Evolutionary conservation across 805 yeast genomes (phyloP), one percentile per base, ranked within the genome.

Genomic region (Yarrowia keelungensis): DNA sequence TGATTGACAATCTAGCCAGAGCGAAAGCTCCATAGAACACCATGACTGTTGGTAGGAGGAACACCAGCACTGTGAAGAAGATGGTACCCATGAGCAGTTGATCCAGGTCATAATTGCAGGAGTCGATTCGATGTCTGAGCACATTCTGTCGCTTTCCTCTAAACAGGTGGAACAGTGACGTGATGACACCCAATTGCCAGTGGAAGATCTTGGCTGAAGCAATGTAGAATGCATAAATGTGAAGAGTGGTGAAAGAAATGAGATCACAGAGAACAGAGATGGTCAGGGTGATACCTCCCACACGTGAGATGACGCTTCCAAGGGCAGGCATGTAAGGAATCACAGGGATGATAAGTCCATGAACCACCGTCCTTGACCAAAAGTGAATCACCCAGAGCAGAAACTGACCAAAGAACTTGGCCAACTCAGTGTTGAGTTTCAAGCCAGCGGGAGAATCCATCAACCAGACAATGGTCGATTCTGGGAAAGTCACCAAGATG

Each of bases 371-470:
- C 19, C 47, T 3, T 10, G 76, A 72, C 89, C 97, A 91, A 70
- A 89, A 85, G 54, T 85, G 85, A 36, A 93, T 82, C 12, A 92
- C 89, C 97, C 98, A 94, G 10, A 90, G 75, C 72, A 91, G 89
- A 59, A 95, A 78, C 69, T 92, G 97, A 43, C 97, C 97, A 76
- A 94, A 83, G 74, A 95, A 96, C 15, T 81, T 83, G 0, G 97
- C 91, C 19, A 95, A 81, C 74, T 92, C 97, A 70, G 87, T 88
- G 76, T 95, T 95, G 66, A 95, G 84, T 75, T 95, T 95, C 73
- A 95, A 87, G 4, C 99, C 99, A 15, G 94, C 97, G 0, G 99
- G 99, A 74, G 93, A 90, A 70, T 87, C 84, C 81, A 92, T 91
- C 45, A 95, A 81, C 93, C 97, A 90, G 49, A 51, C 12, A 5